Base-by-base conservation (phyloP, 164 flowering plant genomes). In the Euptelea pleiosperma region DNA sequence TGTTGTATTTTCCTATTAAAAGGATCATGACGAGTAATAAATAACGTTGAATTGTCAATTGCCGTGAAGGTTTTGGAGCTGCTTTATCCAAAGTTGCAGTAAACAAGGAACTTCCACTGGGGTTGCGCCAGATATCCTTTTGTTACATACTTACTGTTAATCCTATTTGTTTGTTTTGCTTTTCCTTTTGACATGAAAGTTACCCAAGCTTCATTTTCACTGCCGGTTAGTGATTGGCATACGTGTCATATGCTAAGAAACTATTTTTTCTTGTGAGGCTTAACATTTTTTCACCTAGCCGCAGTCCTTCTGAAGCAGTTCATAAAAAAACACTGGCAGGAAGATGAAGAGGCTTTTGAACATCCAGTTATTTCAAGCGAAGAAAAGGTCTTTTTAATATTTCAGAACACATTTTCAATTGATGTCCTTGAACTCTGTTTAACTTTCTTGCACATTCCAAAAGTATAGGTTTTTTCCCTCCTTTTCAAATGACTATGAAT, bases 81-180 rank as follows among this genome's bases (percentile, higher is more conserved):
- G 92, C 92, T 50, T 67, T 90, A 43, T 71, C 83, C 19, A 86
- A 75, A 61, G 82, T 90, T 71, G 84, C 88, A 57, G 83, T 80
- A 36, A 83, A 85, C 73, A 74, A 78, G 71, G 92, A 85, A 43
- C 77, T 88, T 34, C 79, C 81, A 4, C 58, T 75, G 18, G 99
- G 99, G 60, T 60, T 86, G 70, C 90, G 96, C 16, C 97, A 93
- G 77, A 93, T 93, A 93, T 93, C 97, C 99, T 90, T 79, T 65
- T 39, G 15, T 41, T 21, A 34, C 26, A n/a, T n/a, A n/a, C n/a
- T n/a, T n/a, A n/a, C n/a, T 5, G 39, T 31, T 58, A 11, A 26
- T 30, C 7, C 24, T 53, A 11, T 61, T 18, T 45, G 3, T 35
- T 14, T 31, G 6, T 46, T 43, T 22, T 55, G 8, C 33, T 29